phyloP scores from a whole-genome alignment of 768 basidiomycete genomes.

The Suillus subalutaceus region DNA sequence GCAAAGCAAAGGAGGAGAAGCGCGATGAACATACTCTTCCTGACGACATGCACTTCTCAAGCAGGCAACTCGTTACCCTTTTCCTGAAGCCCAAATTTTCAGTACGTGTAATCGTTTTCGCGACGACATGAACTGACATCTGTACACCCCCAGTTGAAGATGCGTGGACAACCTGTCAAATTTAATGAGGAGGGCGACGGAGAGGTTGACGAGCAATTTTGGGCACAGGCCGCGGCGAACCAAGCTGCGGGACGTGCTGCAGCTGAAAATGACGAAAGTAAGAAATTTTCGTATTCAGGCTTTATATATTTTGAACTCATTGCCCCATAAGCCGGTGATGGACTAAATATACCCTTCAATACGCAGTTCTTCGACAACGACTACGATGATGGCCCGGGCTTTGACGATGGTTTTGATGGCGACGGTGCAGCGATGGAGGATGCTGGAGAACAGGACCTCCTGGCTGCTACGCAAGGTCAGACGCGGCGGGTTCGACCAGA shows the following conservation, averaged over 20 bases:
- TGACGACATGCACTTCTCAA: slow-evolving; percentile 98
- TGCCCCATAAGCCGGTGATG: slow-evolving; percentile 45
- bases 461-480: slow-evolving; percentile 77
- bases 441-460: slow-evolving; percentile 82
- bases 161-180: slow-evolving; percentile 73
- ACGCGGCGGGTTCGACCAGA: slow-evolving; percentile 84
- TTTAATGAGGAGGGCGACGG: slow-evolving; percentile 69
- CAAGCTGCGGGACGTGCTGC: slow-evolving; percentile 62
- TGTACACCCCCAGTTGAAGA: slow-evolving; percentile 64
- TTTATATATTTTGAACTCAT: slow-evolving; percentile 18
- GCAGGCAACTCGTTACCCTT: slow-evolving; percentile 83
- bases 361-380: slow-evolving; percentile 98
- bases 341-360: slow-evolving; percentile 73
- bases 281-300: slow-evolving; percentile 21
- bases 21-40: slow-evolving; percentile 80
- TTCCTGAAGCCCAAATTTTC: slow-evolving; percentile 97
- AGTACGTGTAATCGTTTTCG: slow-evolving; percentile 48
- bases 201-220: slow-evolving; percentile 95
- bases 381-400: slow-evolving; percentile 75
- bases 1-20: slow-evolving; percentile 58
- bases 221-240: slow-evolving; percentile 93
- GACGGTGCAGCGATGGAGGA: slow-evolving; percentile 52
- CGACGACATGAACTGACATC: slow-evolving; percentile 13
- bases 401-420: slow-evolving; percentile 60
- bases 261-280: slow-evolving; percentile 67